These are phyloP conservation scores for Oidiodendron maius DNA, from an alignment of 495 filamentous ascomycete species.

Conservation along the genomic window DNA sequence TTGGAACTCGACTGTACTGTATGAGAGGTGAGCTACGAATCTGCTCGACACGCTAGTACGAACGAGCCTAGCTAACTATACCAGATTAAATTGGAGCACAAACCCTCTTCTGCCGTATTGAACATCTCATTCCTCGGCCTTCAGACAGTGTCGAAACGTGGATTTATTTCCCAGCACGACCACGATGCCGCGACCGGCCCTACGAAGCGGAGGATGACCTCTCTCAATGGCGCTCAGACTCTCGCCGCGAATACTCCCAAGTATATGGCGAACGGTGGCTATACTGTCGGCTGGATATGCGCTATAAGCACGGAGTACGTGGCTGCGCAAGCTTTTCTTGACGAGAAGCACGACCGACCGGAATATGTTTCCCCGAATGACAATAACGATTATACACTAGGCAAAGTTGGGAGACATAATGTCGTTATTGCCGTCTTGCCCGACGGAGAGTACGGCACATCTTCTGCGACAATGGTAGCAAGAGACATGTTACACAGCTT, in stretches of 20 bases:
- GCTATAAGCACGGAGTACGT: constrained; percentile 25
- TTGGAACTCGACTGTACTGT: too few relatives aligned
- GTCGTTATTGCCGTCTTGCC: constrained; percentile 30
- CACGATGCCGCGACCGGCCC: neutral
- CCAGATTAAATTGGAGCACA: too few relatives aligned
- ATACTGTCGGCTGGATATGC: constrained; percentile 34
- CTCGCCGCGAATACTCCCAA: neutral
- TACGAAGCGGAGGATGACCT: neutral
- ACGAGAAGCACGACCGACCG: constrained; percentile 22
- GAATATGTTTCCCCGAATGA: constrained; percentile 20
- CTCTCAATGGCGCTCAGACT: neutral
- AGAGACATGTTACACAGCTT: constrained; percentile 6
- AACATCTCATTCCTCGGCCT: too few relatives aligned
- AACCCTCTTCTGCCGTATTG: too few relatives aligned
- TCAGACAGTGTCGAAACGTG: neutral
- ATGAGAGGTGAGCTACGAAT: too few relatives aligned
- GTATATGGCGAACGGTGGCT: constrained; percentile 4
- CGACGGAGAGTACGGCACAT: constrained; percentile 17
- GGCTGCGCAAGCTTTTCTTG: constrained; percentile 29
- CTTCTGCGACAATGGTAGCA: constrained; percentile 5
- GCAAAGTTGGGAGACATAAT: constrained; percentile 31
- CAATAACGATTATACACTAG: constrained; percentile 29
- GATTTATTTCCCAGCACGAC: neutral
- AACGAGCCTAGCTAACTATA: too few relatives aligned
- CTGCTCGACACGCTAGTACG: too few relatives aligned